These are phyloP conservation scores for Kazachstania martiniae DNA, from an alignment of 805 yeast species.

Conservation along the genomic window DNA sequence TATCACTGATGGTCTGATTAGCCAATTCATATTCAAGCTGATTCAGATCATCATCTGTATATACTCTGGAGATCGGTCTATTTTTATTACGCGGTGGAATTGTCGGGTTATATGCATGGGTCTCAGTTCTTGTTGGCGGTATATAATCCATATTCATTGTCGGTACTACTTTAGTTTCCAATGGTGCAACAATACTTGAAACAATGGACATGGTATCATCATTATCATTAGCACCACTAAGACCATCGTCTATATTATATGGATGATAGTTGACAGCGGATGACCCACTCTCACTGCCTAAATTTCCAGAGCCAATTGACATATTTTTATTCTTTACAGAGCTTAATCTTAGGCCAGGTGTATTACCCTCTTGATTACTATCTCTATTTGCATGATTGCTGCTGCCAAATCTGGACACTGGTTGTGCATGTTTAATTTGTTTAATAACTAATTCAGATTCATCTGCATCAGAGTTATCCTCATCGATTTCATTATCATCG, in stretches of 20 bases:
- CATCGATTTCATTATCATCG: not conserved
- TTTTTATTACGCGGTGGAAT: constrained; percentile 26
- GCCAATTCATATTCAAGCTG: constrained; percentile 4
- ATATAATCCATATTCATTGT: constrained; percentile 8
- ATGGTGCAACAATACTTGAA: constrained; percentile 21
- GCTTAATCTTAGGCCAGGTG: no score
- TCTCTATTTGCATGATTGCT: no score
- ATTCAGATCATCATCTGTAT: constrained; percentile 5
- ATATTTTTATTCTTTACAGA: constrained; percentile 2
- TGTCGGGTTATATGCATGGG: constrained; percentile 19
- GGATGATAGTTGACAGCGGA: constrained; percentile 11
- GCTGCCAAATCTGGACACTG: constrained; percentile 12
- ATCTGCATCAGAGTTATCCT: not conserved
- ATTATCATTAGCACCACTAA: not conserved
- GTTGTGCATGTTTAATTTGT: constrained; percentile 14
- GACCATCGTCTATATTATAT: no score
- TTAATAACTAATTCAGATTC: constrained; percentile 10
- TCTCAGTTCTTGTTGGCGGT: constrained; percentile 16
- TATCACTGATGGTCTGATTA: no score
- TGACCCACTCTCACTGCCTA: constrained; percentile 16
- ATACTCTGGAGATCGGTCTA: constrained; percentile 23
- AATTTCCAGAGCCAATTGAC: constrained; percentile 11
- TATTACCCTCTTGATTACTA: no score
- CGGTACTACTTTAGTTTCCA: constrained; percentile 13
- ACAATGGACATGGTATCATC: constrained; percentile 13